Evolutionary conservation across 2,329 filamentous ascomycete species (phyloP), one percentile per base, ranked within the genome.

Genomic region (Neurospora crassa): DNA sequence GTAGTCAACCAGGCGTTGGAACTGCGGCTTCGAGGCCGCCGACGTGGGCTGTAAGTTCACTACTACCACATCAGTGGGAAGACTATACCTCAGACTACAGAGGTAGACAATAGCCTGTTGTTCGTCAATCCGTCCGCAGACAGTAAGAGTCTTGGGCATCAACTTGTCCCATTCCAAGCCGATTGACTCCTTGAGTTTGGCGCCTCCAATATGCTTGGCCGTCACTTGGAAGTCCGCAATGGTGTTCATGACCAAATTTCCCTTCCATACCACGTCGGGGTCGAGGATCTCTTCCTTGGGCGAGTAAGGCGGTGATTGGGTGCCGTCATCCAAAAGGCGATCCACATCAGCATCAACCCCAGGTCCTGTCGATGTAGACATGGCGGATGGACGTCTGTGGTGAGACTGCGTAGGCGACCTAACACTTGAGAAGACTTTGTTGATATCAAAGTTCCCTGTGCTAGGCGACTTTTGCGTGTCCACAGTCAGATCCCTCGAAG

Each of bases 301-400:
- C 0, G 92, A 94, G 79, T 97, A 97, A 0, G 92, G 91, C 1
- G 92, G 92, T 1, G 92, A 94, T 16, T 91, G 88, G 67, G 92
- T 92, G 40, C 90, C 90, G 70, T 92, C 92, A 72, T 97, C 93
- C 76, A 98, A 87, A 75, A 99, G 84, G 53, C 93, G 89, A 79
- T 99, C 96, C 24, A 99, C 92, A 72, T 98, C 96, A 2, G 92
- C 88, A 79, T 99, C 95, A 16, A 92, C 89, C 18, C 88, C 91
- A 1, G 90, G 87, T 1, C 89, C 88, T 71, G 83, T 82, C 6
- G 83, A 81, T 16, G 83, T 73, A 79, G 76, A 80, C 74, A 59
- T 81, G 80, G 43, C 83, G 67, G 85, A 89, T 59, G 83, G 80
- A 67, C 85, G 83, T 20, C 84, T 83, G 73, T 80, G 82, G 71